phyloP scores from a whole-genome alignment of 805 yeast genomes.

The Saturnispora sanitii region DNA sequence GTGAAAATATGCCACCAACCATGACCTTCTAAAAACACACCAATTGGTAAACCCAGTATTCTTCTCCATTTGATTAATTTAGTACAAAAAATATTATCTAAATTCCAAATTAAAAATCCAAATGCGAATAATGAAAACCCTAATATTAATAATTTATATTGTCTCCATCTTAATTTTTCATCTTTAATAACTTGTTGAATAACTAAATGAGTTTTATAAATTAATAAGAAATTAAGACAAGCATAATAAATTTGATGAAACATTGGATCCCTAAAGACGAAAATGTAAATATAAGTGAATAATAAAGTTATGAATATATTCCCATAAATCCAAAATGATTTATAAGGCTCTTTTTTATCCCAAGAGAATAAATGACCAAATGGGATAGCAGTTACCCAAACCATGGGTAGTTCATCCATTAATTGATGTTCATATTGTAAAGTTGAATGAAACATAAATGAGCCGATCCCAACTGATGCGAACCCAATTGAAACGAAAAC shows the following conservation, averaged over 20 bases:
- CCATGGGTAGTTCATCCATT: conserved; percentile 95
- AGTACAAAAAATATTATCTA: conserved; percentile 73
- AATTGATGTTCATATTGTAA: conserved; percentile 80
- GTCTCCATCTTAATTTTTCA: conserved; percentile 14
- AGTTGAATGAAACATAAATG: conserved; percentile 96
- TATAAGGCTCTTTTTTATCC: conserved; percentile 17
- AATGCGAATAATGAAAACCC: conserved; percentile 39
- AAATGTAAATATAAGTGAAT: conserved; percentile 62
- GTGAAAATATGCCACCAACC: conserved; percentile 97
- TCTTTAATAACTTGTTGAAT: conserved; percentile 19
- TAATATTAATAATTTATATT: conserved; percentile 21
- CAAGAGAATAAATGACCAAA: conserved; percentile 35
- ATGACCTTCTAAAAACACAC: conserved; percentile 80
- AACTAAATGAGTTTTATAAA: conserved; percentile 39
- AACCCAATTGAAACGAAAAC: conserved; percentile 68
- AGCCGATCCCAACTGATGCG: conserved; percentile 82
- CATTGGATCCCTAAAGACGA: conserved; percentile 65
- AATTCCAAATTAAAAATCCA: conserved; percentile 83
- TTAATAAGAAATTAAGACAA: conserved; percentile 60
- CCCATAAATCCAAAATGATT: conserved; percentile 19
- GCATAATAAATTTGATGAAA: conserved; percentile 87
- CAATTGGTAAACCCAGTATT: conserved; percentile 68
- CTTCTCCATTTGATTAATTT: conserved; percentile 52
- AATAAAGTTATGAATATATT: conserved; percentile 28
- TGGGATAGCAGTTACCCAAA: conserved; percentile 94